Evolutionary conservation across 352 stramenopile species (phyloP), one percentile per base, ranked within the genome.

Genomic region (Phytophthora agathidicida): DNA sequence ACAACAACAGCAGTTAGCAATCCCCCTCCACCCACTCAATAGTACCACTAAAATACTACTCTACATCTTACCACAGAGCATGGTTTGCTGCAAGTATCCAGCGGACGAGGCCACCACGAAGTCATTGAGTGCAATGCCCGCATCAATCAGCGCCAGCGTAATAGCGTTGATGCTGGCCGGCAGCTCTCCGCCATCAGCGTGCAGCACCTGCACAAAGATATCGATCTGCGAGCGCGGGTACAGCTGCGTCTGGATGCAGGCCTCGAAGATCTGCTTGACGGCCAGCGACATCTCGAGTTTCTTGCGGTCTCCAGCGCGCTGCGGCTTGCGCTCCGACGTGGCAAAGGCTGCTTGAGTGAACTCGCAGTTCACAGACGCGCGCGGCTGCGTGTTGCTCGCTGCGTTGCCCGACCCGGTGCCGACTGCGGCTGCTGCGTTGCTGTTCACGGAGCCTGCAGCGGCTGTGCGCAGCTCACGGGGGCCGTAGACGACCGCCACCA

Each of bases 201-300:
- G 89, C 41, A 97, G 66, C 55, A 98, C 86, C 57, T 97, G 91
- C 28, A 97, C 82, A 27, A 96, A 96, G 20, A 98, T 91, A 59
- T 97, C 89, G 57, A 98, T 97, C 73, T 98, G 89, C 43, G 90
- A 96, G 16, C 86, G 80, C 45, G 90, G 87, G 49, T 97, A 97
- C 49, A 97, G 71, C 39, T 97, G 77, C 45, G 89, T 96, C 74
- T 96, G 88, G 50, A 97, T 89, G 38, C 86, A 94, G 23, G 86
- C 84, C 52, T 96, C 86, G 43, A 98, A 97, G 41, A 96, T 96
- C 71, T 97, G 85, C 69, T 97, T 94, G 42, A 98, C 76, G 31
- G 86, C 84, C 30, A 95, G 83, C 53, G 88, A 89, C 52, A 91
- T 82, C 68, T 97, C 91, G 47, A 93, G 74, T 41, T 88, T 92